These are phyloP conservation scores for Fusarium begoniae DNA, from an alignment of 2,329 filamentous ascomycete species.

Conservation along the genomic window DNA sequence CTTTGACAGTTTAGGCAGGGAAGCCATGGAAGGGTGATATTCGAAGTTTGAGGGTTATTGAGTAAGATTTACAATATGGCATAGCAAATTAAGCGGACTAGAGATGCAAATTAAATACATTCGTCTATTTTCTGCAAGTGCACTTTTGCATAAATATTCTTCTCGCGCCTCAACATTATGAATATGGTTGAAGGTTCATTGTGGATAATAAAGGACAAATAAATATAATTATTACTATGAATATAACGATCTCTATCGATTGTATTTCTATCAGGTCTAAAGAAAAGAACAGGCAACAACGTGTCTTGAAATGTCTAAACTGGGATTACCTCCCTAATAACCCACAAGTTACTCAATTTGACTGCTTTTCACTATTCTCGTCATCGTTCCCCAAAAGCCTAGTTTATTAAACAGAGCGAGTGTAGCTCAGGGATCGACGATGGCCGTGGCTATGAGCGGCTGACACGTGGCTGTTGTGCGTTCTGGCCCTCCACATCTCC, in stretches of 20 bases:
- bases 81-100: accelerated
- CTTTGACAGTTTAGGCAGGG: not conserved
- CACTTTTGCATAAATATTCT: accelerated
- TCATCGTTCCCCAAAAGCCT: not conserved
- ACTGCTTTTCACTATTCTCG: not conserved
- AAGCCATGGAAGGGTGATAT: not conserved
- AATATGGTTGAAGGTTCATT: accelerated
- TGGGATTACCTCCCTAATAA: not conserved
- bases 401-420: not conserved
- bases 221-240: not conserved
- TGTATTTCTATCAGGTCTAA: not conserved
- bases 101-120: too few species aligned
- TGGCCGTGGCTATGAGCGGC: not conserved
- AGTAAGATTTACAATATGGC: accelerated
- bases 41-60: accelerated
- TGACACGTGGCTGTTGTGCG: not conserved
- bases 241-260: not conserved
- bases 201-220: accelerated
- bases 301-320: not conserved
- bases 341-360: not conserved
- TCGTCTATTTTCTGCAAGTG: accelerated
- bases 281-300: not conserved
- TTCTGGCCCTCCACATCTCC: constrained; percentile 1
- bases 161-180: not conserved
- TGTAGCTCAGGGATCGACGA: not conserved